Base-by-base conservation (phyloP, 352 stramenopile genomes). In the Phytophthora chlamydospora region DNA sequence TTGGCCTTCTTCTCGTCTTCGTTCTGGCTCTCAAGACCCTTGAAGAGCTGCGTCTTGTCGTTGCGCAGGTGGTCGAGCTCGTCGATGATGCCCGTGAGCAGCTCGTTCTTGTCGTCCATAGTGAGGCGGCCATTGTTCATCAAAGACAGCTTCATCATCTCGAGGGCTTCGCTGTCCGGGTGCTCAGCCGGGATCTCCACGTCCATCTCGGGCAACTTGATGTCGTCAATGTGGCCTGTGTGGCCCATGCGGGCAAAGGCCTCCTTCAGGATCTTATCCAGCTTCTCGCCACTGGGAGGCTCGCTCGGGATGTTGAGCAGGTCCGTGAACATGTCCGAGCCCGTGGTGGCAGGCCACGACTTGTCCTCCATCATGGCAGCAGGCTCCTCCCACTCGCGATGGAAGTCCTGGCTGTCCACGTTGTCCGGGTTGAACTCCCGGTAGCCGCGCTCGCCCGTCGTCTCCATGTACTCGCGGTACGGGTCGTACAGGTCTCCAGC, bases 21-120 rank as follows among this genome's bases (percentile, higher is more conserved):
- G 33, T 49, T 49, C 24, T 68, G 50, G 62, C 71, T 78, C 2
- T 91, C 81, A 24, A 92, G 58, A 32, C 83, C 76, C 68, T 92
- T 89, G 62, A 95, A 93, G 53, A 96, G 74, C 70, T 63, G 83
- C 44, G 87, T 94, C 72, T 91, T 90, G 73, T 96, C 87, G 54
- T 89, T 90, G 64, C 84, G 84, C 53, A 94, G 55, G 66, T 91
- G 77, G 57, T 91, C 64, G 17, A 96, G 68, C 62, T 96, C 87
- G 61, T 96, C 85, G 14, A 96, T 75, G 16, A 96, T 70, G 32
- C 78, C 84, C 55, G 72, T 78, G 44, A 96, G 71, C 75, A 96
- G 83, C 63, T 96, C 78, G 63, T 96, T 85, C 82, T 96, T 96
- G 78, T 94, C 87, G 61, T 91, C 87, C 83, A 96, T 92, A 45